Evolutionary conservation across 208 protist genomes (phyloP).

Genomic region (Trypanosoma rangeli): DNA sequence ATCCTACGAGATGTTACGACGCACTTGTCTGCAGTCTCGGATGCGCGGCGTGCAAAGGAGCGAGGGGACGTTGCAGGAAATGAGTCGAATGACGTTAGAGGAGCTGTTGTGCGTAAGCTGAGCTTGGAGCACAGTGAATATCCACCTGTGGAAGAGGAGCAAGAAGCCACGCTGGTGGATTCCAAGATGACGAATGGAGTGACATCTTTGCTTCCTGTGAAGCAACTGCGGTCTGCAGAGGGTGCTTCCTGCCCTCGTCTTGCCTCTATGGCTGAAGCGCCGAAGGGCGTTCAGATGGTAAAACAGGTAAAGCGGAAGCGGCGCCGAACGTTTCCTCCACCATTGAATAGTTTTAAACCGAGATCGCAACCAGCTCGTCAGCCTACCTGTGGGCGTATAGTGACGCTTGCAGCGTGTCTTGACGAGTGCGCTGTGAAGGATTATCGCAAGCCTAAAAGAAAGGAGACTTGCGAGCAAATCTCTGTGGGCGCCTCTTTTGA

Average conservation of each 20-base stretch:
- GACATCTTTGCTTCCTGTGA: not conserved
- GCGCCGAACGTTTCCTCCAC: slow-evolving; percentile 9
- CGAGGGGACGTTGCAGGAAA: slow-evolving; percentile 4
- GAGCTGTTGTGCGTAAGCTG: not conserved
- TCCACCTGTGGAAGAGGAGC: not conserved
- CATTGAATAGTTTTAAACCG: slow-evolving; percentile 6
- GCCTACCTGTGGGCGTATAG: not conserved
- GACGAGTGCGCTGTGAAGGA: slow-evolving; percentile 2
- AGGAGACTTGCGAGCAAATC: not conserved
- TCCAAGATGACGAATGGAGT: not conserved
- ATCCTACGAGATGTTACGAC: slow-evolving; percentile 1
- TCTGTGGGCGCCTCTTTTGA: not conserved
- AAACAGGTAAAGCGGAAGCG: slow-evolving; percentile 4
- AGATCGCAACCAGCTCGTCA: not conserved
- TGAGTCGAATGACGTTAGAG: not conserved
- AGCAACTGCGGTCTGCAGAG: not conserved
- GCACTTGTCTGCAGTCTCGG: not conserved
- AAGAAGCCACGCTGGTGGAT: not conserved
- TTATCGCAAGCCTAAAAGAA: not conserved
- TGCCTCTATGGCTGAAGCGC: not conserved
- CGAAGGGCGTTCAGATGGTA: not conserved
- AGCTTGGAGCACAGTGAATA: not conserved
- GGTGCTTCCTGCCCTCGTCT: not conserved
- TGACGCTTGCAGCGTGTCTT: slow-evolving; percentile 16
- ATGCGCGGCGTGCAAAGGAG: not conserved